phyloP scores from a whole-genome alignment of 805 yeast genomes.

The Pichia cabralensis region DNA sequence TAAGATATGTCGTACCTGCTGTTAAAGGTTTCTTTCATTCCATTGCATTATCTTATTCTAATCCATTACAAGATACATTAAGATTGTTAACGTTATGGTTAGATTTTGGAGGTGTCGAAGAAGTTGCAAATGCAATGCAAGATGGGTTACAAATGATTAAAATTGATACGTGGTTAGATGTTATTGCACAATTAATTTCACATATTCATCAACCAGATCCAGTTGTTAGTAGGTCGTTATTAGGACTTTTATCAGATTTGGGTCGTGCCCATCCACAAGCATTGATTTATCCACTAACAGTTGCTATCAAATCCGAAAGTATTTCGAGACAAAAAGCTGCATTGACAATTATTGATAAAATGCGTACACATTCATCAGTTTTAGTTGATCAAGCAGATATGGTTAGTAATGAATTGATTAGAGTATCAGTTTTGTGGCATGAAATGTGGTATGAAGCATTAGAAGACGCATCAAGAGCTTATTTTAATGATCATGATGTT shows the following conservation, averaged over 20 bases:
- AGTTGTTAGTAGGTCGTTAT: conserved; percentile 67
- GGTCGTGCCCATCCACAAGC: conserved; percentile 98
- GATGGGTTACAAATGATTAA: conserved; percentile 87
- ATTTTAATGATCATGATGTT: conserved; percentile 88
- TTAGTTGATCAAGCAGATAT: conserved; percentile 88
- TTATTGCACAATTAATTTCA: conserved; percentile 89
- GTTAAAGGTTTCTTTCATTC: conserved; percentile 94
- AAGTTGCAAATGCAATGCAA: conserved; percentile 80
- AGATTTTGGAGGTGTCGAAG: conserved; percentile 87
- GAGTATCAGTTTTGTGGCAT: conserved; percentile 95
- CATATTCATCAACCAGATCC: conserved; percentile 94
- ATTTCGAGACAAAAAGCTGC: conserved; percentile 89
- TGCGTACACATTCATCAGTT: conserved; percentile 77
- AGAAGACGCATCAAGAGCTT: conserved; percentile 90
- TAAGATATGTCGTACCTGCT: conserved; percentile 90
- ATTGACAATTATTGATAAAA: conserved; percentile 76
- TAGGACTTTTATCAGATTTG: conserved; percentile 71
- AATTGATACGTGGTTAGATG: conserved; percentile 91
- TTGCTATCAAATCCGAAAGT: conserved; percentile 90
- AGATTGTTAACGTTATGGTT: conserved; percentile 91
- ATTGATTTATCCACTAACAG: conserved; percentile 87
- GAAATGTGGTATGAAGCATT: conserved; percentile 97
- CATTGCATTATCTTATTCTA: conserved; percentile 74
- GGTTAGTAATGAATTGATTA: conserved; percentile 85
- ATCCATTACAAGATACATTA: conserved; percentile 86